These are phyloP conservation scores for Lentinula lateritia DNA, from an alignment of 768 basidiomycete species.

Conservation along the genomic window DNA sequence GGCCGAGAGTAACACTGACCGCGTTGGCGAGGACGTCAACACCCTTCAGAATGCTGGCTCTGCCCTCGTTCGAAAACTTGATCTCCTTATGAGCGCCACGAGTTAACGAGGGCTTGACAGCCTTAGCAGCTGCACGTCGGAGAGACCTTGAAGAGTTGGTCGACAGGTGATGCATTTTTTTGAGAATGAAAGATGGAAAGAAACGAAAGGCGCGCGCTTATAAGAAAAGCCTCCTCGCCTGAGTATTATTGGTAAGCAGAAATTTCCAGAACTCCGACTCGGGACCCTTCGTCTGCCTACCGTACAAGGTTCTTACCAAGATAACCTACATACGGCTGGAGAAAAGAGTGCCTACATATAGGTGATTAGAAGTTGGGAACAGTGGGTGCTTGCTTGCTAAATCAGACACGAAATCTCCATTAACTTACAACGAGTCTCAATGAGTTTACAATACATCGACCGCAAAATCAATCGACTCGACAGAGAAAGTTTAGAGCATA, in stretches of 20 bases:
- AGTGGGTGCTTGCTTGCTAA: neutral
- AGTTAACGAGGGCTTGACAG: slow-evolving; percentile 43
- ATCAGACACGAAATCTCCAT: too few relatives aligned
- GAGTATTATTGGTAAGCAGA: neutral
- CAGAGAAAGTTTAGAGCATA: neutral
- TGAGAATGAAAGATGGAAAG: slow-evolving; percentile 11
- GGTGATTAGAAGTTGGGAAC: too few relatives aligned
- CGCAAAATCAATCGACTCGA: neutral
- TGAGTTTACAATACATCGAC: too few relatives aligned
- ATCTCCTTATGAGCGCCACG: slow-evolving; percentile 94
- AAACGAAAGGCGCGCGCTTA: slow-evolving; percentile 6
- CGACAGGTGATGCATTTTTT: slow-evolving; percentile 69
- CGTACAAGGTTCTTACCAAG: too few relatives aligned
- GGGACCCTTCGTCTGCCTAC: neutral
- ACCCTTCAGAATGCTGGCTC: slow-evolving; percentile 90
- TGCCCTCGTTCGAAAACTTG: slow-evolving; percentile 92
- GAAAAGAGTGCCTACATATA: too few relatives aligned
- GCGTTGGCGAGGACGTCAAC: slow-evolving; percentile 97
- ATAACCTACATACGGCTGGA: too few relatives aligned
- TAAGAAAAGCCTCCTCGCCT: neutral
- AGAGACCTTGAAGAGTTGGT: slow-evolving; percentile 59
- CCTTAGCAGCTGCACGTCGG: slow-evolving; percentile 60
- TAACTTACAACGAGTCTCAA: too few relatives aligned
- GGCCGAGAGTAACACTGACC: slow-evolving; percentile 93
- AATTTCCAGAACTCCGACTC: neutral